These are phyloP conservation scores for Torrubiellomyces zombiae DNA, from an alignment of 2,329 filamentous ascomycete species.

Conservation along the genomic window DNA sequence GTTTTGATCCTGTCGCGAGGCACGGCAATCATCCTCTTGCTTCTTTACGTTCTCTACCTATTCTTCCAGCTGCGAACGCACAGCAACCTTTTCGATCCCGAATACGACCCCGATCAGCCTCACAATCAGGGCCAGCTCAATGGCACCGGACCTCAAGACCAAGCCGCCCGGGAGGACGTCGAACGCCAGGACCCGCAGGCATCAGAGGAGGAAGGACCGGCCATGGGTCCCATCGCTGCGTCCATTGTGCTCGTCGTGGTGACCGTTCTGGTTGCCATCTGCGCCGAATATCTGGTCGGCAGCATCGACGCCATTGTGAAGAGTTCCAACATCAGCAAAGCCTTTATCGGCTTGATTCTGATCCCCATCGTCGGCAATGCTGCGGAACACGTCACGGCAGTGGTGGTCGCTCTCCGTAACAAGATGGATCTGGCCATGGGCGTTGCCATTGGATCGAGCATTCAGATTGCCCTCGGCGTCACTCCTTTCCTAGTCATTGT, in stretches of 20 bases:
- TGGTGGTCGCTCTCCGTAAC: constrained; percentile 62
- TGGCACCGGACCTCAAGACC: too few species aligned
- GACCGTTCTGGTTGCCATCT: constrained; percentile 54
- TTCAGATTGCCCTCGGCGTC: constrained; percentile 70
- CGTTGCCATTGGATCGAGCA: constrained; percentile 65
- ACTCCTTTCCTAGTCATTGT: constrained; percentile 67
- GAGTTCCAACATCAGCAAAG: constrained; percentile 56
- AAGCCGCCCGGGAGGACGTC: constrained; percentile 25
- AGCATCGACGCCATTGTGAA: constrained; percentile 59
- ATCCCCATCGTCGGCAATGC: constrained; percentile 70
- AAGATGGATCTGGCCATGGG: constrained; percentile 63
- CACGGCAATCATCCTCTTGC: constrained; percentile 57
- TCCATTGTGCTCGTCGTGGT: constrained; percentile 49
- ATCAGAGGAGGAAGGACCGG: constrained; percentile 27
- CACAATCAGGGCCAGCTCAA: too few species aligned
- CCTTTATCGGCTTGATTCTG: constrained; percentile 64
- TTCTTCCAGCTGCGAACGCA: constrained; percentile 66
- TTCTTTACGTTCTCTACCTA: constrained; percentile 62
- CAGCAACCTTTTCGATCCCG: constrained; percentile 50
- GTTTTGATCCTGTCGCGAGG: constrained; percentile 59
- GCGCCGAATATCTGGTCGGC: constrained; percentile 62
- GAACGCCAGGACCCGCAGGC: too few species aligned
- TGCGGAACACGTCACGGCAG: constrained; percentile 66
- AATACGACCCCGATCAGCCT: too few species aligned
- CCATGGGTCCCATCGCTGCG: constrained; percentile 48